Evolutionary conservation across 176 grass and related monocot species (phyloP), one percentile per base, ranked within the genome.

Genomic region (Canna indica): DNA sequence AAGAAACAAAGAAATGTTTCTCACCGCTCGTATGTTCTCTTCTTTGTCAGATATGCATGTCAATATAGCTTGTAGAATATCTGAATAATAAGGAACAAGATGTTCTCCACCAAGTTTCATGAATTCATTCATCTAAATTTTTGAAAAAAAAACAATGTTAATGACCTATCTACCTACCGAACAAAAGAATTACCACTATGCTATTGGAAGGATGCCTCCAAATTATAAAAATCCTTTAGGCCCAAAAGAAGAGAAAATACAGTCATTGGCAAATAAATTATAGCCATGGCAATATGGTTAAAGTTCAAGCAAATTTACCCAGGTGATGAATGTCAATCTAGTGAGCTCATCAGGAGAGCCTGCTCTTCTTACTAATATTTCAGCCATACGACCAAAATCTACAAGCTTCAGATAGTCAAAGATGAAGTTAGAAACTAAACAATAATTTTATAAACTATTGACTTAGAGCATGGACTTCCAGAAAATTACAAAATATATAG

Each of bases 311-410:
- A 26, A 36, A 8, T 68, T 85, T 90, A 99, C 94, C 94, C 94
- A 99, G 77, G 87, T 92, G 59, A 99, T 87, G 52, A 89, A 85
- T 31, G 90, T 99, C 81, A 99, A 88, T n/a, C 94, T 82, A 80
- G 90, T 93, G 64, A 99, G 93, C 80, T 90, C 94, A 90, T 99
- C 90, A 78, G 75, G 26, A 67, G 84, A 99, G 26, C 86, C 82
- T 63, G 88, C 89, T 75, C 90, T 80, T 39, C 83, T 76, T 77
- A 99, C 94, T 69, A 99, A 88, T 76, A 99, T 99, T 83, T 93
- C 94, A 78, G 94, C 86, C 94, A 99, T 99, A 83, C 90, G 89
- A 76, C 90, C 94, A 79, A 90, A 99, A 80, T 99, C 90, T 87
- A 99, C 90, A 78, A 87, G 92, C 94, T 99, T 82, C 57, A 83